Conservation (phyloP, 2,329 filamentous ascomycete species). For the Davidsoniella australis region DNA sequence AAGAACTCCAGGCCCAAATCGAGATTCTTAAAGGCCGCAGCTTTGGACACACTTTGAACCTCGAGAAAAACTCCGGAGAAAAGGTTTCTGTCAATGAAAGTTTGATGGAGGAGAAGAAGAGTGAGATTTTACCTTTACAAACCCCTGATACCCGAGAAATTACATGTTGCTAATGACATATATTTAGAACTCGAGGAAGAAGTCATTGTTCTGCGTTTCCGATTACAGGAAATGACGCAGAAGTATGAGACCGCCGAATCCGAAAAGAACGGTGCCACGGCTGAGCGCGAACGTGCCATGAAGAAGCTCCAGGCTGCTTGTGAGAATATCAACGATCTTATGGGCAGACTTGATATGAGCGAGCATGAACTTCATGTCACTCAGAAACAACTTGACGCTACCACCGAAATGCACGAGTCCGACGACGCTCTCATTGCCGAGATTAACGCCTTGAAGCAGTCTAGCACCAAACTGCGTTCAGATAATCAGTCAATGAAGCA, state of each 20-base stretch:
- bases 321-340: constrained; percentile 35
- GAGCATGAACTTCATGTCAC: constrained; percentile 27
- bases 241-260: constrained; percentile 46
- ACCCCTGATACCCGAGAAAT: no score
- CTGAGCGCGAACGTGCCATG: constrained; percentile 49
- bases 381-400: constrained; percentile 25
- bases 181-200: constrained; percentile 37
- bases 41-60: constrained; percentile 19
- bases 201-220: constrained; percentile 41
- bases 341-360: constrained; percentile 24
- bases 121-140: constrained; percentile 26
- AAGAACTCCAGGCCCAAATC: constrained; percentile 31
- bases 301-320: constrained; percentile 45
- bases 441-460: constrained; percentile 23
- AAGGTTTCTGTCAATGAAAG: constrained; percentile 18
- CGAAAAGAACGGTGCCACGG: constrained; percentile 41
- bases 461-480: constrained; percentile 13
- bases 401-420: constrained; percentile 23
- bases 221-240: constrained; percentile 40
- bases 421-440: constrained; percentile 27
- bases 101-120: constrained; percentile 34
- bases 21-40: constrained; percentile 27
- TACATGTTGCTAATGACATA: background rate
- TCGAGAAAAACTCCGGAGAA: constrained; percentile 12
- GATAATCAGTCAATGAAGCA: constrained; percentile 20